Conservation (phyloP, 2,329 filamentous ascomycete species). For the Pseudogymnoascus sp. region DNA sequence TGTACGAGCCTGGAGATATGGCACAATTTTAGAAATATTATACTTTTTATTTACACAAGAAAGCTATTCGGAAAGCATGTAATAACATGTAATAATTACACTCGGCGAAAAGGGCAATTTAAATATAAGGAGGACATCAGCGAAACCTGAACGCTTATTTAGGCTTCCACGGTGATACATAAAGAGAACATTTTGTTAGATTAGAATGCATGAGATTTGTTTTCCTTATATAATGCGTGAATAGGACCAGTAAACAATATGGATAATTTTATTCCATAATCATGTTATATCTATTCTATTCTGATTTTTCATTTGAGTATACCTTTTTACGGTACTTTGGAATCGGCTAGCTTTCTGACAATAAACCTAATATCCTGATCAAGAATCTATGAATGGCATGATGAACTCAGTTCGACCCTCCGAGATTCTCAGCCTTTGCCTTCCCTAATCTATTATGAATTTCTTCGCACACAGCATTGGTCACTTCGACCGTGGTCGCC, state of each 20-base stretch:
- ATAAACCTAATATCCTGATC: neutral
- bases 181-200: neutral
- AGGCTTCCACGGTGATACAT: neutral
- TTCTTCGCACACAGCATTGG: slow-evolving; percentile 21
- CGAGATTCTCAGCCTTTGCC: neutral
- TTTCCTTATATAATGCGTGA: neutral
- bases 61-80: neutral
- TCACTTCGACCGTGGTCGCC: slow-evolving; percentile 18
- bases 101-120: neutral
- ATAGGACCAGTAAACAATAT: neutral
- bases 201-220: neutral
- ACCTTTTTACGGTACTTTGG: neutral
- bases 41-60: neutral
- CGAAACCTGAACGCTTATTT: neutral
- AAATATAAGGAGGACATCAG: neutral
- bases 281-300: neutral
- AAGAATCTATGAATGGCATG: neutral
- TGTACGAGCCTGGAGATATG: neutral
- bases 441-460: slow-evolving; percentile 14
- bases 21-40: neutral
- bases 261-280: neutral
- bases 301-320: neutral
- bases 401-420: neutral
- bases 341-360: neutral
- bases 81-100: too few relatives aligned